phyloP scores from a whole-genome alignment of 2,329 filamentous ascomycete species.

The Dendrostoma leiphaemia region DNA sequence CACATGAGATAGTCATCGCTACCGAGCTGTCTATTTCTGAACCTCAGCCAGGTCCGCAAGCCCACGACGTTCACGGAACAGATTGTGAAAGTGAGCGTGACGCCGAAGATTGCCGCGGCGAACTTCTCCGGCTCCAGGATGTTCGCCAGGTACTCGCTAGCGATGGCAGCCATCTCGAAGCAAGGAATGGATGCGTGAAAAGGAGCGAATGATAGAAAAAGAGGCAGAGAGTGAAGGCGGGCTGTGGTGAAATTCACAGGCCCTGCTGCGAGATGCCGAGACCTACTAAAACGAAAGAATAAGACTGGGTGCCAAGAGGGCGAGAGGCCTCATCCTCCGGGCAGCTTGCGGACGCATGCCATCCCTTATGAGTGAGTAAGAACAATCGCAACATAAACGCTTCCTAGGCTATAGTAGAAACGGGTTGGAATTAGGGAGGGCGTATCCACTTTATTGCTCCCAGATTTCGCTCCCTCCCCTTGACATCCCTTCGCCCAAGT shows the following conservation, averaged over 20 bases:
- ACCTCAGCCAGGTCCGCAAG: conserved; percentile 7
- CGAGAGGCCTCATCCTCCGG: background rate
- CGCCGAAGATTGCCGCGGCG: conserved; percentile 19
- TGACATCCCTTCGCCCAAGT: background rate
- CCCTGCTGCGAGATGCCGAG: background rate
- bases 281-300: background rate
- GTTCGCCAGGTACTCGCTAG: conserved; percentile 16
- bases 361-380: background rate
- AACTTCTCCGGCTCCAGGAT: conserved; percentile 16
- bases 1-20: conserved; percentile 18
- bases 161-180: conserved; percentile 14
- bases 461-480: background rate
- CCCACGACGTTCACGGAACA: conserved; percentile 13
- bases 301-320: background rate
- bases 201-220: background rate
- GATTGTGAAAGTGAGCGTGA: conserved; percentile 16
- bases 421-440: conserved; percentile 1
- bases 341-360: background rate
- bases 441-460: conserved; percentile 1
- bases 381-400: background rate
- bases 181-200: background rate
- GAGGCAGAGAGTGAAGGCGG: background rate
- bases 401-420: background rate
- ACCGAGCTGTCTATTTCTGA: conserved; percentile 9
- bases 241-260: background rate